Conservation (phyloP, 2,329 filamentous ascomycete species). For the Dryadomyces quercivorus region DNA sequence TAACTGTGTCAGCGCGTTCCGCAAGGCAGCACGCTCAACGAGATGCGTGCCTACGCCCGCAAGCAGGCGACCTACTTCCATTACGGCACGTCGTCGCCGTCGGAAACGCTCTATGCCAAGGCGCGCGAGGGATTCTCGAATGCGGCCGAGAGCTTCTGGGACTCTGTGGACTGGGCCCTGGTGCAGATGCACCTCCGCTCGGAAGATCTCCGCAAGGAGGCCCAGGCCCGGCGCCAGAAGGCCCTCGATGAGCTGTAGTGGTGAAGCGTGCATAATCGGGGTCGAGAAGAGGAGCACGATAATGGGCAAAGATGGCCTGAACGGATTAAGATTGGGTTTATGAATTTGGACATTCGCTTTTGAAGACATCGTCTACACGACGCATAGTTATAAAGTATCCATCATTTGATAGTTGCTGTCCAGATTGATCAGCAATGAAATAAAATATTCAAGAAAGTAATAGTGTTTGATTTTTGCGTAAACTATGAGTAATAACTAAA, state of each 20-base stretch:
- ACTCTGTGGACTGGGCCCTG: slow-evolving; percentile 36
- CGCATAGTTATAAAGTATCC: no score
- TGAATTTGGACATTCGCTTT: neutral
- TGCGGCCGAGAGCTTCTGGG: slow-evolving; percentile 27
- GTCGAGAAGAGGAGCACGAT: no score
- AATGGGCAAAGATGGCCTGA: neutral
- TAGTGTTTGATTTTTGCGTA: no score
- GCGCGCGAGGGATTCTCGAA: slow-evolving; percentile 32
- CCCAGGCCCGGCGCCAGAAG: slow-evolving; percentile 22
- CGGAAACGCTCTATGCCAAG: slow-evolving; percentile 54
- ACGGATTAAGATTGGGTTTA: neutral
- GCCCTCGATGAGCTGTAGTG: slow-evolving; percentile 36
- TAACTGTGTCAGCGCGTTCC: slow-evolving; percentile 31
- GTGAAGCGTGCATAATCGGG: no score
- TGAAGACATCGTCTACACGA: no score
- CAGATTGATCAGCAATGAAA: no score
- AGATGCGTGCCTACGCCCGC: slow-evolving; percentile 58
- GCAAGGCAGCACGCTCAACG: slow-evolving; percentile 55
- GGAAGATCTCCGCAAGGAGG: slow-evolving; percentile 35
- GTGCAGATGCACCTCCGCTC: slow-evolving; percentile 35
- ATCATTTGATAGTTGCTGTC: no score
- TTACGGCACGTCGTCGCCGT: slow-evolving; percentile 58
- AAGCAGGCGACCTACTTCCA: slow-evolving; percentile 66
- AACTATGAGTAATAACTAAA: no score
- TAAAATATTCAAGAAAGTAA: no score